A percentile compares a stretch with the other conserved stretches of the same genome.
These are phyloP conservation scores for Sclerotinia glacialis DNA, from an alignment of 2,329 filamentous ascomycete genomes.

Conservation along the genomic window DNA sequence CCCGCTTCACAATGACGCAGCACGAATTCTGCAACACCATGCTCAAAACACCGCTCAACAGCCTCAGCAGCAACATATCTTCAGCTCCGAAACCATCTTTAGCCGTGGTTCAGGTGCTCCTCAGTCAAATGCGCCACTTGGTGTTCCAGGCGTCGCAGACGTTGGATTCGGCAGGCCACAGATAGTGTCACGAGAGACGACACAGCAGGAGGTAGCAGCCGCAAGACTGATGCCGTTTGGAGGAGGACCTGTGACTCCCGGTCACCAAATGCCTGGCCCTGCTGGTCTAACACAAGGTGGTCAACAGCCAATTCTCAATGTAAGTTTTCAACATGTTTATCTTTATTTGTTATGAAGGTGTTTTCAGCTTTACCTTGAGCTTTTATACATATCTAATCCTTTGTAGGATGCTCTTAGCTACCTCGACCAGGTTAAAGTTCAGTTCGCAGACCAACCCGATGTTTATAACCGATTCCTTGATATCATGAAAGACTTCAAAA, in stretches of 20 bases:
- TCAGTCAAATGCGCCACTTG: slow-evolving; percentile 48
- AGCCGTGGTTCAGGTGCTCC: slow-evolving; percentile 14
- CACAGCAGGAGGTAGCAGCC: slow-evolving; percentile 48
- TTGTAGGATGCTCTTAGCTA: slow-evolving; percentile 81
- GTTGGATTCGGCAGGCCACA: slow-evolving; percentile 60
- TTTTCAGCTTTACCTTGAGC: neutral
- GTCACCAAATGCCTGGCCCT: slow-evolving; percentile 38
- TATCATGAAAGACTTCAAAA: slow-evolving; percentile 99
- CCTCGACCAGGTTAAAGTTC: slow-evolving; percentile 96
- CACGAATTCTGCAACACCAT: slow-evolving; percentile 52
- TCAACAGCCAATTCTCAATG: slow-evolving; percentile 80
- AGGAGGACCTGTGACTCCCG: slow-evolving; percentile 40
- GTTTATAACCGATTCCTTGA: slow-evolving; percentile 97
- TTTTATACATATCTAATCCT: slow-evolving; percentile 23
- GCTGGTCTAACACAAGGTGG: slow-evolving; percentile 64
- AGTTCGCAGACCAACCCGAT: slow-evolving; percentile 94
- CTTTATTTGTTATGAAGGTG: slow-evolving; percentile 23
- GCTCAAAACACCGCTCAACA: slow-evolving; percentile 44
- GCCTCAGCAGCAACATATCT: slow-evolving; percentile 55
- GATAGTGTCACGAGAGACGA: slow-evolving; percentile 37
- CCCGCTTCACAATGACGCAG: slow-evolving; percentile 52
- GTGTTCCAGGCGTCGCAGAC: slow-evolving; percentile 56
- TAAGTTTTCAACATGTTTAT: slow-evolving; percentile 42
- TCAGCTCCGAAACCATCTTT: slow-evolving; percentile 49
- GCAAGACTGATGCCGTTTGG: slow-evolving; percentile 62